A percentile compares a stretch with the other conserved stretches of the same genome.
phyloP scores from a whole-genome alignment of 2,329 filamentous ascomycete genomes.

The Elsinoe arachidis region DNA sequence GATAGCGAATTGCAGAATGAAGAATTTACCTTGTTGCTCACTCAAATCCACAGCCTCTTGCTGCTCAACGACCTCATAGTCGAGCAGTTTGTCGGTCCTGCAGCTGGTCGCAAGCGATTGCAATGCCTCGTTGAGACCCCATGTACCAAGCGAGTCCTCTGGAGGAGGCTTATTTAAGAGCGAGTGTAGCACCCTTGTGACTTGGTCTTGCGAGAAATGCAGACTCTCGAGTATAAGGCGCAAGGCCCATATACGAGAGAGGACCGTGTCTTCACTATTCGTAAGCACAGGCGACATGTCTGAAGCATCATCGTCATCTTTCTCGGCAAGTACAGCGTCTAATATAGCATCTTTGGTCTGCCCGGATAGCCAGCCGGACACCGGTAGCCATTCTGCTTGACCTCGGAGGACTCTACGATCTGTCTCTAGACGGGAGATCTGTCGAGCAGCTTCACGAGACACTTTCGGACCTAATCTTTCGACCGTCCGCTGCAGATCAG shows the following conservation, averaged over 20 bases:
- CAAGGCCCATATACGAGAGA: constrained; percentile 75
- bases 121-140: constrained; percentile 79
- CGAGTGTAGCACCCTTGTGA: constrained; percentile 56
- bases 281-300: neutral
- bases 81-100: constrained; percentile 28
- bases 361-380: constrained; percentile 68
- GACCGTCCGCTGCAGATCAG: constrained; percentile 79
- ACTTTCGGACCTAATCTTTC: constrained; percentile 76
- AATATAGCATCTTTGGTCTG: constrained; percentile 73
- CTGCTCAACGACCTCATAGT: constrained; percentile 23
- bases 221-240: constrained; percentile 61
- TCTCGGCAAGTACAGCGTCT: constrained; percentile 60
- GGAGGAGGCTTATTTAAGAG: constrained; percentile 57
- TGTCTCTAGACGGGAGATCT: constrained; percentile 69
- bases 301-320: constrained; percentile 35
- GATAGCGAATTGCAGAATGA: neutral
- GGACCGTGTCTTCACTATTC: constrained; percentile 61
- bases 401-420: constrained; percentile 73
- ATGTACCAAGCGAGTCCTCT: constrained; percentile 49
- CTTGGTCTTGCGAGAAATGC: constrained; percentile 56
- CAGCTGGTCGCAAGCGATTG: constrained; percentile 85
- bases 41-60: too few species aligned
- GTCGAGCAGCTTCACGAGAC: constrained; percentile 67
- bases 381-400: constrained; percentile 65
- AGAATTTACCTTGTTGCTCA: constrained; percentile 10